Conservation (phyloP, 352 stramenopile genomes). For the Pythium graminicola region DNA sequence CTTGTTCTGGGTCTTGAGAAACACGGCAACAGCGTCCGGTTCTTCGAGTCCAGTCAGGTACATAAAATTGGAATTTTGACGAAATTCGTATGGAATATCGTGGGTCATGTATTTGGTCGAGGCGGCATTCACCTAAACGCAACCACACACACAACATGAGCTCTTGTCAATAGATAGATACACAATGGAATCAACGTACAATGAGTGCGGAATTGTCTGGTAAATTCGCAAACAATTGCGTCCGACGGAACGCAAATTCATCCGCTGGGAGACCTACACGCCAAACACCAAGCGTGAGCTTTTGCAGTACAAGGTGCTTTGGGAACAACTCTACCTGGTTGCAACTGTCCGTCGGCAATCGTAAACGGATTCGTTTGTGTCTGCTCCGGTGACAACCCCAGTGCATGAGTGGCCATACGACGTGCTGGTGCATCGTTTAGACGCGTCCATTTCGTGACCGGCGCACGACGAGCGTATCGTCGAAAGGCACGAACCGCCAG, state of each 20-base stretch:
- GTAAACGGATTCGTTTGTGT: slow-evolving; percentile 41
- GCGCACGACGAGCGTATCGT: neutral
- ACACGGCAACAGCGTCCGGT: slow-evolving; percentile 64
- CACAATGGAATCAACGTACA: slow-evolving; percentile 21
- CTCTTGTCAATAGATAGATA: neutral
- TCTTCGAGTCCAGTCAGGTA: slow-evolving; percentile 81
- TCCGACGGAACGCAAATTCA: slow-evolving; percentile 61
- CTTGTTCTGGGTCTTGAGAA: slow-evolving; percentile 60
- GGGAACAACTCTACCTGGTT: slow-evolving; percentile 29
- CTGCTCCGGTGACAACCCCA: slow-evolving; percentile 22
- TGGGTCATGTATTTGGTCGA: slow-evolving; percentile 83
- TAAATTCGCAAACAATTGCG: slow-evolving; percentile 53
- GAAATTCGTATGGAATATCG: slow-evolving; percentile 84
- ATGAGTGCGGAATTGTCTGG: slow-evolving; percentile 71
- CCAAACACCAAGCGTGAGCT: neutral
- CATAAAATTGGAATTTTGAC: slow-evolving; percentile 81
- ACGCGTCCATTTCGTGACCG: too few species aligned
- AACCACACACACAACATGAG: neutral
- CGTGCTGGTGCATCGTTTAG: too few species aligned
- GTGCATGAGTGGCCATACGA: slow-evolving; percentile 10
- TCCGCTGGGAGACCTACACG: slow-evolving; percentile 38
- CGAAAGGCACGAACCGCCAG: slow-evolving; percentile 6
- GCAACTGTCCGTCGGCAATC: slow-evolving; percentile 36
- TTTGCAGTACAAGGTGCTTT: too few species aligned
- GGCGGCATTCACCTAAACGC: slow-evolving; percentile 42